These are phyloP conservation scores for Coffea canephora DNA, from an alignment of 257 asterid genomes.

Conservation along the genomic window DNA sequence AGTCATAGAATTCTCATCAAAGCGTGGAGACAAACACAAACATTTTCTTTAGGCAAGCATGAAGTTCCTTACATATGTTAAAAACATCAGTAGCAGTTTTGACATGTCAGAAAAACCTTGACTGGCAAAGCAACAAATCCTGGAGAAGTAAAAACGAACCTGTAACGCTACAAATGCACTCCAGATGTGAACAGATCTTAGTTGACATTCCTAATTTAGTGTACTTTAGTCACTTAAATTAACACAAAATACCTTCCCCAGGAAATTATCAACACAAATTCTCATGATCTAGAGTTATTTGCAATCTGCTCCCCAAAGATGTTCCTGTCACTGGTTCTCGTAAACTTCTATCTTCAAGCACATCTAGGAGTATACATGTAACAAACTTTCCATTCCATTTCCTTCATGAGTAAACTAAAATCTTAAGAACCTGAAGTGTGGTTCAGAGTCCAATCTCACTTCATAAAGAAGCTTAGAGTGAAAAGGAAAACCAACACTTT, in stretches of 20 bases:
- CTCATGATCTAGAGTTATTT: background rate
- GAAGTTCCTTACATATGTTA: background rate
- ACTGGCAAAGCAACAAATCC: background rate
- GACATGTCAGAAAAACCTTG: background rate
- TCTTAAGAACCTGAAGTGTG: background rate
- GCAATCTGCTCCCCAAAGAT: background rate
- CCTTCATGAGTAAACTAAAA: background rate
- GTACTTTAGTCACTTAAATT: background rate
- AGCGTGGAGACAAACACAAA: background rate
- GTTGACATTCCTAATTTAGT: no score
- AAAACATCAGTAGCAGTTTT: background rate
- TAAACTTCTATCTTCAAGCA: background rate
- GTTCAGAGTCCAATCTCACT: background rate
- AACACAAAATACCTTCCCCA: background rate
- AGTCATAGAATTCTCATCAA: background rate
- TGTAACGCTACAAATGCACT: background rate
- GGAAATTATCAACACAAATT: background rate
- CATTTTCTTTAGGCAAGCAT: background rate
- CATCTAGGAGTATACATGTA: background rate
- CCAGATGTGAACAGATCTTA: background rate
- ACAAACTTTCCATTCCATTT: background rate
- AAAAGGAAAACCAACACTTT: constrained; percentile 1
- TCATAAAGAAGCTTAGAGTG: background rate
- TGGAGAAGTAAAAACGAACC: background rate
- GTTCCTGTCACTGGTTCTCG: background rate